Evolutionary conservation across 129 eudicot genomes (phyloP), one percentile per base, ranked within the genome.

Genomic region (Silybum marianum): DNA sequence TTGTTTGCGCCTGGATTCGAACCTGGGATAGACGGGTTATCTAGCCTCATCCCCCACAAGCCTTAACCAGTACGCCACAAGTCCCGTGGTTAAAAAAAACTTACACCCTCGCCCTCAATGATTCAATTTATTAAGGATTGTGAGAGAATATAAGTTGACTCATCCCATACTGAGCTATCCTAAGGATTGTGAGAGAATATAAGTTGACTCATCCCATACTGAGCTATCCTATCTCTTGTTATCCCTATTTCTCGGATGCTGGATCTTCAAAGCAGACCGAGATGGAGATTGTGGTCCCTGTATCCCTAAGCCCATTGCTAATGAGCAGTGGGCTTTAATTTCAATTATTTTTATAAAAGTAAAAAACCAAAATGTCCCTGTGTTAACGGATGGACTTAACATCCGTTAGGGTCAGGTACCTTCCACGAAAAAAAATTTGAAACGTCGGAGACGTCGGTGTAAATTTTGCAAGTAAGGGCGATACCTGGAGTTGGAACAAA

Each of bases 71-170:
- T n/a, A n/a, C n/a, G n/a, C n/a, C n/a, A n/a, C n/a, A n/a, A n/a
- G n/a, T n/a, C n/a, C n/a, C n/a, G n/a, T n/a, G n/a, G n/a, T n/a
- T 58, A 1, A 58, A 58, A 18, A 54, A 58, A 18, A 58, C 23
- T 58, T 19, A 6, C 9, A 18, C 9, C 1, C 21, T 1, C 18
- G 9, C 23, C 65, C 22, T 54, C 22, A 54, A 54, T 13, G 65
- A 2, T 54, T 54, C 23, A 54, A 54, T 54, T 54, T 54, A n/a
- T n/a, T n/a, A n/a, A n/a, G 13, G 69, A 63, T 63, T 63, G 28
- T 19, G 69, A 63, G 26, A 63, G 69, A 63, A 63, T 63, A 19
- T 63, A 63, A 63, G 69, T 63, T 63, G 24, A 63, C 69, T 63
- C 69, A 63, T 63, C 28, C 11, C 28, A 63, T 63, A 63, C 25